Evolutionary conservation across 2,329 filamentous ascomycete genomes (phyloP).

Genomic region (Nothophaeocryptopus gaeumannii): DNA sequence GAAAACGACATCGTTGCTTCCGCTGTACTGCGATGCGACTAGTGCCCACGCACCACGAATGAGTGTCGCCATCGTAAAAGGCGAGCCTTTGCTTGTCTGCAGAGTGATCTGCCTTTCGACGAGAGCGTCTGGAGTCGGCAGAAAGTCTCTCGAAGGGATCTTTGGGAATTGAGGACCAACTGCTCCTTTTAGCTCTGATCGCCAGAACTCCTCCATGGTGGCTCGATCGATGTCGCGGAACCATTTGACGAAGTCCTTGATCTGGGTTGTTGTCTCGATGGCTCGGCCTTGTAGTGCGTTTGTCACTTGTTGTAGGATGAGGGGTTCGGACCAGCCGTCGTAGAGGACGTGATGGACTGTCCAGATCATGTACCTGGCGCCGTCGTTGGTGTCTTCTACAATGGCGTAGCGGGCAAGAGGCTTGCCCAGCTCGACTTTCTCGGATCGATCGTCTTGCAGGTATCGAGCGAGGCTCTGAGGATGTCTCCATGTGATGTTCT

Average conservation of each 20-base stretch:
- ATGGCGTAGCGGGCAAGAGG: conserved; percentile 42
- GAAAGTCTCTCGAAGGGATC: conserved; percentile 24
- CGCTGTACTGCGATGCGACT: conserved; percentile 30
- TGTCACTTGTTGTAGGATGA: conserved; percentile 35
- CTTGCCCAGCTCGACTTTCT: conserved; percentile 41
- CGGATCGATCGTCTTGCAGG: conserved; percentile 35
- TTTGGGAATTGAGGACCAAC: conserved; percentile 36
- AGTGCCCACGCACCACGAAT: conserved; percentile 36
- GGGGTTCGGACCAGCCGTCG: conserved; percentile 39
- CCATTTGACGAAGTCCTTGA: conserved; percentile 37
- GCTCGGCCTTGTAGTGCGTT: background rate
- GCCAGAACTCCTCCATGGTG: conserved; percentile 36
- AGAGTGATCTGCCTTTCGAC: conserved; percentile 23
- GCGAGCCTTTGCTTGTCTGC: conserved; percentile 11
- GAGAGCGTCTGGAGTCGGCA: conserved; percentile 27
- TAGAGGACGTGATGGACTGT: conserved; percentile 41
- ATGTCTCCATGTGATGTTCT: conserved; percentile 32
- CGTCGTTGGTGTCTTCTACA: conserved; percentile 21
- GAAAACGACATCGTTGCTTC: conserved; percentile 34
- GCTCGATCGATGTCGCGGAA: conserved; percentile 26
- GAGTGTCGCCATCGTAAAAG: conserved; percentile 22
- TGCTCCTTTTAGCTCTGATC: conserved; percentile 29
- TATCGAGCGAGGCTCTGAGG: conserved; percentile 33
- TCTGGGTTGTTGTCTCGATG: conserved; percentile 4
- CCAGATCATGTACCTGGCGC: conserved; percentile 28